Evolutionary conservation across 2,329 filamentous ascomycete genomes (phyloP), one percentile per base, ranked within the genome.

Genomic region (Claviceps monticola): DNA sequence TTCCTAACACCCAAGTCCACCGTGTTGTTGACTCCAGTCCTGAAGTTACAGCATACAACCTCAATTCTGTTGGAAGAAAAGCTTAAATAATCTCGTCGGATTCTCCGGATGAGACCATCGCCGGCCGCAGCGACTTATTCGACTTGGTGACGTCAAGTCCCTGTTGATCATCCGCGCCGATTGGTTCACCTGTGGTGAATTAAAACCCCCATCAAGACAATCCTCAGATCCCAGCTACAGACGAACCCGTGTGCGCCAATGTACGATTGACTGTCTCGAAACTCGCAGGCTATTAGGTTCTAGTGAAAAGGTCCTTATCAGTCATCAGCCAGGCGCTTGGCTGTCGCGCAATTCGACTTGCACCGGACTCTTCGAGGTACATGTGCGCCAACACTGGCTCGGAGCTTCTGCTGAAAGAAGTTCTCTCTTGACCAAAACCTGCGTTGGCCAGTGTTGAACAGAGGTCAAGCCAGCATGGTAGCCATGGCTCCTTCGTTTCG

Each of bases 401-500:
- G 14, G 38, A 42, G 3, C 19, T 14, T 37, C 19, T 5, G 46
- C 16, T 9, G 23, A 11, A 41, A 14, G 23, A 43, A 34, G 3
- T 34, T 17, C n/a, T 21, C n/a, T 36, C 3, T 44, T 36, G 39
- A 49, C 39, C n/a, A 36, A 13, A 7, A 49, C 29, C 16, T 29
- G 37, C 37, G 26, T 39, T 23, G n/a, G 23, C 14, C 19, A 8
- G 14, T 42, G 17, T 42, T 36, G 34, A 13, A 46, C 21, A 44
- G 29, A 41, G 45, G 29, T 29, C 42, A 34, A 34, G 29, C 29
- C 11, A 34, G 29, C 9, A 34, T 34, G 9, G 29, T 34, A 34
- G 29, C 17, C 47, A 52, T 54, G 50, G 42, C 47, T 50, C 42
- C 42, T 42, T 47, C 43, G 14, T 37, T 7, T 5, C 23, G 36